A percentile compares a stretch with the other conserved stretches of the same genome.
Conservation (phyloP, 306 rosid genomes). For the Medicago lupulina region DNA sequence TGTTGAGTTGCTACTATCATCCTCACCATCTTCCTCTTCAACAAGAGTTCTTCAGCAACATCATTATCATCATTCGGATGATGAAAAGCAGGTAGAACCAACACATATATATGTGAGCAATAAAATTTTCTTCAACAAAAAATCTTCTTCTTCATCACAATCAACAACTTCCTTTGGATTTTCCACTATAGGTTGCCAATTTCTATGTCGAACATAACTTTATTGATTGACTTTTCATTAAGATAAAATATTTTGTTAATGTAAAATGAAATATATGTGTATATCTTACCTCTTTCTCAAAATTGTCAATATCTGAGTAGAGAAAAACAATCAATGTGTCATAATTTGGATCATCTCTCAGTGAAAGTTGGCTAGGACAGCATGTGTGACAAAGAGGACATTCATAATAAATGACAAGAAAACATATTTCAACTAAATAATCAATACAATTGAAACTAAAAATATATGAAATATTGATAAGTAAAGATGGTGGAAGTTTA, state of each 20-base stretch:
- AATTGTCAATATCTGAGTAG: slow-evolving; percentile 80
- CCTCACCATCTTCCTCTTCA: no score
- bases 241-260: not conserved
- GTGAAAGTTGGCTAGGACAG: slow-evolving; percentile 84
- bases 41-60: no score
- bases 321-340: slow-evolving; percentile 72
- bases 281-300: slow-evolving; percentile 66
- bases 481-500: not conserved
- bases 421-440: not conserved
- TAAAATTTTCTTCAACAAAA: no score
- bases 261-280: not conserved
- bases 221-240: no score
- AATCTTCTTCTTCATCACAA: no score
- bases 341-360: slow-evolving; percentile 84
- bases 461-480: slow-evolving; percentile 1
- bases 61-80: no score
- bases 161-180: no score
- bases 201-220: no score
- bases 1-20: no score
- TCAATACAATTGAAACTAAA: slow-evolving; percentile 14
- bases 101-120: no score
- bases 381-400: slow-evolving; percentile 91
- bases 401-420: slow-evolving; percentile 47
- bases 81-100: no score
- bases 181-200: no score